A percentile compares a stretch with the other conserved stretches of the same genome.
These are phyloP conservation scores for Penicillium sp. DNA, from an alignment of 2,329 filamentous ascomycete species.

Conservation along the genomic window DNA sequence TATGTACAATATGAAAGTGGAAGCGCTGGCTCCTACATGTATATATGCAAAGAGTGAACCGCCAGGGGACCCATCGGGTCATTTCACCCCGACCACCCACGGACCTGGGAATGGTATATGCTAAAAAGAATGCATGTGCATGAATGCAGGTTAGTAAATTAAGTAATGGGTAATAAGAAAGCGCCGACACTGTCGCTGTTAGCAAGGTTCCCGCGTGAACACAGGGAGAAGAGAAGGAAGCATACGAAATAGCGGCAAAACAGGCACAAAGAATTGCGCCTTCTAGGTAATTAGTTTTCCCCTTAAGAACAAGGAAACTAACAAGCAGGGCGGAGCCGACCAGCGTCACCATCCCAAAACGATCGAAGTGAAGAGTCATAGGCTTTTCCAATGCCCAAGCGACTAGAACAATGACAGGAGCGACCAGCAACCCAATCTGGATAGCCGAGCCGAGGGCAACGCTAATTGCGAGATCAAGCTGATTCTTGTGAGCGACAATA, in stretches of 20 bases:
- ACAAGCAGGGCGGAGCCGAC: conserved; percentile 15
- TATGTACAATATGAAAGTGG: not conserved
- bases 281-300: conserved; percentile 21
- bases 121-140: not conserved
- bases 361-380: conserved; percentile 19
- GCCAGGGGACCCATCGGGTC: not conserved
- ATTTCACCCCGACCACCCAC: not conserved
- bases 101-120: not conserved
- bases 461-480: conserved; percentile 74
- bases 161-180: conserved; percentile 9
- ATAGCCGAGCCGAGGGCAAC: conserved; percentile 71
- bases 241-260: conserved; percentile 21
- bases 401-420: conserved; percentile 68
- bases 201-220: not conserved
- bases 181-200: conserved; percentile 12
- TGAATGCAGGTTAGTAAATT: not conserved
- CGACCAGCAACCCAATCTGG: conserved; percentile 71
- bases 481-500: conserved; percentile 71
- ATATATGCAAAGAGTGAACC: not conserved
- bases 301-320: conserved; percentile 18
- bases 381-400: conserved; percentile 62
- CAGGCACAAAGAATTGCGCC: conserved; percentile 18
- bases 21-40: not conserved
- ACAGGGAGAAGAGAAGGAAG: not conserved
- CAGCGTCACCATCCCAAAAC: conserved; percentile 17